These are phyloP conservation scores for Monosporozyma unispora DNA, from an alignment of 805 yeast species.

Conservation along the genomic window DNA sequence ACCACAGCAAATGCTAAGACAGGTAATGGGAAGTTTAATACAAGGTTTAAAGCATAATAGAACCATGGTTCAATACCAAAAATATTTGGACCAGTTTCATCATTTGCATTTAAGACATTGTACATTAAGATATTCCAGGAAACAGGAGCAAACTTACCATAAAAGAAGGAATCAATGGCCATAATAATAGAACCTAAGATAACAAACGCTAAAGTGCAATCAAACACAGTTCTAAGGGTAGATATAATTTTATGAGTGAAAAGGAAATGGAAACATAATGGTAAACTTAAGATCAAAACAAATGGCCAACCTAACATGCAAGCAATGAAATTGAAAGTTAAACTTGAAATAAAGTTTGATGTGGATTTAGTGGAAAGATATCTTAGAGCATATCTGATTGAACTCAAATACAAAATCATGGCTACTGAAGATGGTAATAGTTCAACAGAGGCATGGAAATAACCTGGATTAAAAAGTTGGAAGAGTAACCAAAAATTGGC, in stretches of 20 bases:
- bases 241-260: conserved; percentile 19
- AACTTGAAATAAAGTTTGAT: conserved; percentile 18
- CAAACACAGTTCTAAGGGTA: conserved; percentile 23
- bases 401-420: conserved; percentile 36
- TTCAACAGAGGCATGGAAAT: conserved; percentile 84
- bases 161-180: conserved; percentile 51
- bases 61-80: conserved; percentile 78
- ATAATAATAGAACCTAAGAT: conserved; percentile 14
- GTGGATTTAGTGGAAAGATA: conserved; percentile 20
- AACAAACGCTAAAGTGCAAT: conserved; percentile 16
- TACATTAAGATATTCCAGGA: conserved; percentile 77
- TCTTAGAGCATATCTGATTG: conserved; percentile 22
- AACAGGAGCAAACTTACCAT: conserved; percentile 53
- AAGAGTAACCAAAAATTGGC: conserved; percentile 59
- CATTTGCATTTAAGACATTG: conserved; percentile 63
- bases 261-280: conserved; percentile 40
- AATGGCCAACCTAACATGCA: conserved; percentile 92
- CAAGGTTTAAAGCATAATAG: conserved; percentile 60
- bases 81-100: conserved; percentile 72
- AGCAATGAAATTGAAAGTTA: conserved; percentile 39
- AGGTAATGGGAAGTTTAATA: conserved; percentile 60
- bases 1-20: conserved; percentile 24
- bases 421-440: conserved; percentile 77
- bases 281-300: conserved; percentile 52
- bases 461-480: conserved; percentile 61